A percentile compares a stretch with the other conserved stretches of the same genome.
phyloP scores from a whole-genome alignment of 768 basidiomycete genomes.

The Auricularia auricula-judae region DNA sequence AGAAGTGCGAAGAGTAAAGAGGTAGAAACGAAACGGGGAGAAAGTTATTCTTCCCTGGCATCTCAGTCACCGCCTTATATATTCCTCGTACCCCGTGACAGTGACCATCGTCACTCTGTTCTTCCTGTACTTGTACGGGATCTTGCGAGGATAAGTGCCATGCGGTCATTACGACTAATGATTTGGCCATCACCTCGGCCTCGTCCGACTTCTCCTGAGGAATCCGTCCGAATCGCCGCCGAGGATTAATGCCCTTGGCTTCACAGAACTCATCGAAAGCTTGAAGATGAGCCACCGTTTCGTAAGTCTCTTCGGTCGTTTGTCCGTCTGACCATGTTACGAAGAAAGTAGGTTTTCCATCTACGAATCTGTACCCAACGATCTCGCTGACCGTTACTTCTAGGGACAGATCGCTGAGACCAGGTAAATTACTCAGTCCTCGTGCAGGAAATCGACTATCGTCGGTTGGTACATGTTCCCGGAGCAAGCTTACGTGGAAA shows the following conservation, averaged over 20 bases:
- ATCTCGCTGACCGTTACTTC: background rate
- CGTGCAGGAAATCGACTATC: slow-evolving; percentile 23
- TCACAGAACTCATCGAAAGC: background rate
- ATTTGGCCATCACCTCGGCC: too few species aligned
- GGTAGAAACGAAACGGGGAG: too few species aligned
- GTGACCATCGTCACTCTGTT: too few species aligned
- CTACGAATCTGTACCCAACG: background rate
- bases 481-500: slow-evolving; percentile 26
- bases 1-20: too few species aligned
- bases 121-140: too few species aligned
- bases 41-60: too few species aligned
- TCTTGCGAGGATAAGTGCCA: too few species aligned
- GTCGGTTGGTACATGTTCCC: slow-evolving; percentile 20
- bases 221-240: background rate
- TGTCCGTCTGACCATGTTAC: background rate
- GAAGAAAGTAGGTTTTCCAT: background rate
- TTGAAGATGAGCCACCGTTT: background rate
- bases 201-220: too few species aligned
- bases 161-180: too few species aligned
- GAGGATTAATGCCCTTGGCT: background rate
- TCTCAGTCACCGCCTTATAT: too few species aligned
- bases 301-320: background rate
- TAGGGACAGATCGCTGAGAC: background rate
- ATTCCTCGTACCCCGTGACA: too few species aligned
- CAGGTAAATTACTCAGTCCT: background rate